These are phyloP conservation scores for Cladophialophora psammophila DNA, from an alignment of 2,329 filamentous ascomycete genomes.

Conservation along the genomic window DNA sequence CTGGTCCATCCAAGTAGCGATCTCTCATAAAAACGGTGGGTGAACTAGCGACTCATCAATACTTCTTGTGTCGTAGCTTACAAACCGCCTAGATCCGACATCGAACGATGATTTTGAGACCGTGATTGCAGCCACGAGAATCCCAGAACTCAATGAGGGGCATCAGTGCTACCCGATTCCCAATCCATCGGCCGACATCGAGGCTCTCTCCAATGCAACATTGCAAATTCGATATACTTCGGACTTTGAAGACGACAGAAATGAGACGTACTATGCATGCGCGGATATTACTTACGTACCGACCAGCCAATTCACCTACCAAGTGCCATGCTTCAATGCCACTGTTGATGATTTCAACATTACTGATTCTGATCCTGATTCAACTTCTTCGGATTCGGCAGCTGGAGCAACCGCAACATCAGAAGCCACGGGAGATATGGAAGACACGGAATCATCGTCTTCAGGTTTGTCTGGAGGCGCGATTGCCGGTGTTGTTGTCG, in stretches of 20 bases:
- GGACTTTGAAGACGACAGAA: slow-evolving; percentile 51
- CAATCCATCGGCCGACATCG: slow-evolving; percentile 44
- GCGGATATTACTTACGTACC: slow-evolving; percentile 56
- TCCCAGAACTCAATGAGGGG: slow-evolving; percentile 52
- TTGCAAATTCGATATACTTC: slow-evolving; percentile 55
- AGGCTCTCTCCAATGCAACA: slow-evolving; percentile 54
- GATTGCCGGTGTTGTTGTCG: slow-evolving; percentile 53
- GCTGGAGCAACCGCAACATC: slow-evolving; percentile 41
- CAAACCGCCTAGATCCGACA: slow-evolving; percentile 46
- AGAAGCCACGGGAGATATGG: slow-evolving; percentile 29
- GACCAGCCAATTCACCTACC: slow-evolving; percentile 49
- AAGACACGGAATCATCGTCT: slow-evolving; percentile 31
- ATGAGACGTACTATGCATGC: slow-evolving; percentile 57
- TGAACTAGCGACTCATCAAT: slow-evolving; percentile 27
- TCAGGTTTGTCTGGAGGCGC: slow-evolving; percentile 49
- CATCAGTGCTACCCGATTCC: slow-evolving; percentile 56
- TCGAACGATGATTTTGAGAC: slow-evolving; percentile 51
- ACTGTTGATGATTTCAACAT: slow-evolving; percentile 48
- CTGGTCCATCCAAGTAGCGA: slow-evolving; percentile 61
- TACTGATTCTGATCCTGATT: slow-evolving; percentile 30
- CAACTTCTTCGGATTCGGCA: slow-evolving; percentile 27
- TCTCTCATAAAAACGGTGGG: slow-evolving; percentile 53
- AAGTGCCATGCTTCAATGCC: slow-evolving; percentile 58
- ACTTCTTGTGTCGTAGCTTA: slow-evolving; percentile 8
- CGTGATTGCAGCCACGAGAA: slow-evolving; percentile 44